Base-by-base conservation (phyloP, 164 flowering plant genomes). In the Santalum album region DNA sequence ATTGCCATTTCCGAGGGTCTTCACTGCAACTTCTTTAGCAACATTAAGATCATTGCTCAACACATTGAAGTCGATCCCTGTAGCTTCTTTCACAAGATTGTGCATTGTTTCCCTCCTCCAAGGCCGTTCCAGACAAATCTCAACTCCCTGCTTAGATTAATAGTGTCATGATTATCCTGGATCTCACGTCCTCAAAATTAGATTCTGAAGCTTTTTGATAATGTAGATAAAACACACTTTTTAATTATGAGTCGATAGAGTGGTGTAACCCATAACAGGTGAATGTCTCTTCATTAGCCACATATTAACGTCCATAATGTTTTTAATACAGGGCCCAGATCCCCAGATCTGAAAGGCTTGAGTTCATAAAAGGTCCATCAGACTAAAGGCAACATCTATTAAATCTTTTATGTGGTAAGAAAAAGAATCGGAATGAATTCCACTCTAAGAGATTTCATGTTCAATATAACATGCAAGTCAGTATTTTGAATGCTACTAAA, bases 61-160 rank as follows among this genome's bases (percentile, higher is more conserved):
- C 71, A 75, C 76, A 49, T 5, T 74, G 55, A 88, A 88, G 72
- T 89, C 85, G 54, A 92, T 70, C 43, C 86, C 88, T 23, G 91
- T 78, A 58, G 78, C 83, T 73, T 92, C 94, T 77, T 83, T 79
- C 22, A 92, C 98, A 70, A 92, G 96, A 78, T 89, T 85, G 64
- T 86, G 96, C 96, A 89, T 92, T 44, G 91, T 84, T 76, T 86
- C 96, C 63, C 96, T 86, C 78, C 86, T 88, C 96, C 96, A 92
- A 46, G 98, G 98, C 27, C 85, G 65, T 61, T 89, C 87, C 40
- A 92, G 72, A 70, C 76, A 65, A 59, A 92, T 84, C 65, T 86
- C 86, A 7, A 60, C 53, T 42, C 96, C 98, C 98, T 89, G 75
- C 55, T n/a, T n/a, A n/a, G n/a, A 73, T 38, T 32, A 42, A 47